Percentiles rank a stretch among this genome's conserved stretches.
Evolutionary conservation across 2,329 filamentous ascomycete genomes (phyloP).

Genomic region (Monosporascus sp.): DNA sequence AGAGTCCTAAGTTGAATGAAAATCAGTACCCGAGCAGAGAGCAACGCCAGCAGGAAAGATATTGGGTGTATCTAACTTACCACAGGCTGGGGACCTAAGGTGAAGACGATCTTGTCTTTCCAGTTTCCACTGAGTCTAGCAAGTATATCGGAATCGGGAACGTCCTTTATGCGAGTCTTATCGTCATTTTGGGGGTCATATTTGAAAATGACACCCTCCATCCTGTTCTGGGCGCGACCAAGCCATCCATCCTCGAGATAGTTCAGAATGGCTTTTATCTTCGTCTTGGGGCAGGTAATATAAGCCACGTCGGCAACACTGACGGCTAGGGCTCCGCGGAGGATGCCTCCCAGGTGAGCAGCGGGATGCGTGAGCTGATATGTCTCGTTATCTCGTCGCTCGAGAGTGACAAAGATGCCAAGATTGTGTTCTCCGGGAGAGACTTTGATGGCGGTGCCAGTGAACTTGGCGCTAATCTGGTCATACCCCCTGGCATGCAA

Average conservation of each 20-base stretch:
- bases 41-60: not conserved
- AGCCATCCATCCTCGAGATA: constrained; percentile 96
- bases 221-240: constrained; percentile 82
- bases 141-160: constrained; percentile 78
- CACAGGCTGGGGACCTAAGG: constrained; percentile 52
- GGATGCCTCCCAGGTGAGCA: constrained; percentile 83
- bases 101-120: constrained; percentile 65
- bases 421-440: constrained; percentile 88
- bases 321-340: constrained; percentile 82
- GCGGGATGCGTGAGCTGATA: constrained; percentile 93
- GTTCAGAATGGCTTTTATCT: constrained; percentile 84
- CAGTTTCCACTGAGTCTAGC: constrained; percentile 79
- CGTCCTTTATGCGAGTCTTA: constrained; percentile 74
- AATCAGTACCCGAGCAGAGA: constrained; percentile 5
- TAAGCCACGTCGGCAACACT: constrained; percentile 87
- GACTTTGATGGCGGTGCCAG: constrained; percentile 88
- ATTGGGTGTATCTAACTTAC: constrained; percentile 41
- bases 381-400: constrained; percentile 75
- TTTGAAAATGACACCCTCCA: constrained; percentile 84
- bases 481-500: constrained; percentile 86
- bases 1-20: constrained; percentile 28
- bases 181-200: constrained; percentile 85
- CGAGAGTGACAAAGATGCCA: constrained; percentile 87
- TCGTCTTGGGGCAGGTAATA: constrained; percentile 83
- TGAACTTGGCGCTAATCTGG: constrained; percentile 96